Evolutionary conservation across 768 basidiomycete genomes (phyloP).

Genomic region (Kondoa malvinella): DNA sequence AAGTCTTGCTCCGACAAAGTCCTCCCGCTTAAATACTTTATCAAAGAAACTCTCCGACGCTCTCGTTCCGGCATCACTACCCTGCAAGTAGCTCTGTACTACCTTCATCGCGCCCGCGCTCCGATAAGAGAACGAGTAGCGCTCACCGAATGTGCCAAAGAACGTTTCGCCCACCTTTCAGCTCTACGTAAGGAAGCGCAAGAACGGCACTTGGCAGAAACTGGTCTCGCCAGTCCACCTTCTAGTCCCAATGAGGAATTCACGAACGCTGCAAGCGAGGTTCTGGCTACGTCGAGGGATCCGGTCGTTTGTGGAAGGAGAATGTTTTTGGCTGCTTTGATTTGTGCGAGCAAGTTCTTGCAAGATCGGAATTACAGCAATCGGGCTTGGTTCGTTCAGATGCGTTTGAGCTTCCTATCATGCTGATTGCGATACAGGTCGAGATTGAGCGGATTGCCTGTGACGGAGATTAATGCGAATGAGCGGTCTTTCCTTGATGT

Average conservation of each 20-base stretch:
- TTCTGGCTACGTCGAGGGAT: conserved; percentile 12
- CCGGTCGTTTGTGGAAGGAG: conserved; percentile 64
- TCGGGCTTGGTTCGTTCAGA: conserved; percentile 8
- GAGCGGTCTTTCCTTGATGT: conserved; percentile 75
- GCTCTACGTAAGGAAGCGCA: neutral
- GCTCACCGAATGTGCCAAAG: conserved; percentile 38
- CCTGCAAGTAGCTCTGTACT: conserved; percentile 73
- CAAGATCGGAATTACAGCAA: conserved; percentile 90
- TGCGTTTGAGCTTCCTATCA: neutral
- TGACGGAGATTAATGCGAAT: conserved; percentile 69
- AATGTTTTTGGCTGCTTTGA: conserved; percentile 70
- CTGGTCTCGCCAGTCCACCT: neutral
- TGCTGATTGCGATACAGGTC: conserved; percentile 42
- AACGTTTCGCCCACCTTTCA: neutral
- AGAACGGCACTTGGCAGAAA: neutral
- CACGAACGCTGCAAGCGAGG: neutral
- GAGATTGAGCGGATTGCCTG: conserved; percentile 71
- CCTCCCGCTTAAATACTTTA: conserved; percentile 38
- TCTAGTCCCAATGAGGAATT: neutral
- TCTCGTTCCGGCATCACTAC: conserved; percentile 69
- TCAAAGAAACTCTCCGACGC: conserved; percentile 72
- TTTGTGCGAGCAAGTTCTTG: conserved; percentile 78
- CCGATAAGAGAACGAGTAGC: conserved; percentile 49
- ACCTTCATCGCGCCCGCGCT: conserved; percentile 56
- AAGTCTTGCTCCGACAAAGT: conserved; percentile 7